Conservation (phyloP, 345 rosid species). For the Kernera saxatilis region DNA sequence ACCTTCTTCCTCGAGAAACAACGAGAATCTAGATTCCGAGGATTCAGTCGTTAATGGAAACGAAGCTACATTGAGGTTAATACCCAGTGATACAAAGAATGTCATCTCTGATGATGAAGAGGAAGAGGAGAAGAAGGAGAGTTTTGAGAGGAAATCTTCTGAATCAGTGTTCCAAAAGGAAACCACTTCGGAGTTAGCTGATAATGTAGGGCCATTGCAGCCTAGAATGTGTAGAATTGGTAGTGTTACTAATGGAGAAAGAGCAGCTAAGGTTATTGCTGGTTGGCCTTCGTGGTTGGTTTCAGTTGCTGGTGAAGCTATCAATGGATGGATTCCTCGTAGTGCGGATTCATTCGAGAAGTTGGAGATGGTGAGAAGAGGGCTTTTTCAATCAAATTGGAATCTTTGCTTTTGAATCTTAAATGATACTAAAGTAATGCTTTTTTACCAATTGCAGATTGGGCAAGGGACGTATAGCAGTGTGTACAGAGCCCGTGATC, state of each 20-base stretch:
- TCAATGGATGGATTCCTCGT: conserved; percentile 91
- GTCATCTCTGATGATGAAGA: conserved; percentile 39
- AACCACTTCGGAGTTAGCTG: conserved; percentile 15
- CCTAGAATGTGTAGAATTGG: conserved; percentile 42
- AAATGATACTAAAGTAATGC: neutral
- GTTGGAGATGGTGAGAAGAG: conserved; percentile 69
- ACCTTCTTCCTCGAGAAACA: conserved; percentile 32
- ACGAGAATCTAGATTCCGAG: conserved; percentile 24
- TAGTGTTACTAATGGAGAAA: conserved; percentile 53
- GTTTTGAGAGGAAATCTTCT: conserved; percentile 19
- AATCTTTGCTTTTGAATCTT: neutral
- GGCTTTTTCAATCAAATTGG: neutral
- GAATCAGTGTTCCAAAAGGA: conserved; percentile 28
- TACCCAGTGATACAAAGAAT: conserved; percentile 33
- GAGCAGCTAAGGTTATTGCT: conserved; percentile 61
- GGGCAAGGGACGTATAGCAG: conserved; percentile 82
- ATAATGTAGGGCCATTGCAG: conserved; percentile 29
- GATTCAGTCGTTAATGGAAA: conserved; percentile 33
- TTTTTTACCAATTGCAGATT: conserved; percentile 35
- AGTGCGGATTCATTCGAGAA: conserved; percentile 87
- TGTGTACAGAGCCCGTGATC: conserved; percentile 72
- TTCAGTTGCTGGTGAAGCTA: conserved; percentile 91
- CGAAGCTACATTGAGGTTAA: conserved; percentile 46
- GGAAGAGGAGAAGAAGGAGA: conserved; percentile 22
- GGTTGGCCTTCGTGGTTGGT: conserved; percentile 99